Percentiles rank a stretch among this genome's conserved stretches.
Conservation (phyloP, 1,284 basidiomycete species). For the Gymnopus androsaceus region DNA sequence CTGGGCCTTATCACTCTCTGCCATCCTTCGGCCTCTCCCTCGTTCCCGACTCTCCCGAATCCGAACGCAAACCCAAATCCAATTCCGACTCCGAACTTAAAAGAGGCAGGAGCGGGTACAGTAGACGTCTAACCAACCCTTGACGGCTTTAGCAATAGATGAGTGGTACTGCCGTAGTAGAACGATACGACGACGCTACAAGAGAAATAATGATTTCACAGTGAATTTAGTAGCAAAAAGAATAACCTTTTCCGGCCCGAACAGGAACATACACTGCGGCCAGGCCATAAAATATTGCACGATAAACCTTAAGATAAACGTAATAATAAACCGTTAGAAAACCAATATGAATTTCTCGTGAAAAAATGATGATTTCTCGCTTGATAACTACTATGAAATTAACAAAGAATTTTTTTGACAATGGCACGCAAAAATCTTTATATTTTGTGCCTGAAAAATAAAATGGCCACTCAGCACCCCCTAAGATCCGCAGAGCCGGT, state of each 20-base stretch:
- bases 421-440: no score
- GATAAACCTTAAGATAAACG: no score
- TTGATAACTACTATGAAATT: no score
- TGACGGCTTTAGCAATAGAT: constrained; percentile 64
- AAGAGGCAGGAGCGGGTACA: constrained; percentile 50
- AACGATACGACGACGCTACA: constrained; percentile 53
- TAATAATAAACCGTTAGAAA: no score
- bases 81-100: not conserved
- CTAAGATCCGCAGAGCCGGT: no score
- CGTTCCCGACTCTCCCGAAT: not conserved
- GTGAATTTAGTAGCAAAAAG: not conserved
- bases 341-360: no score
- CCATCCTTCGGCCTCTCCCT: not conserved
- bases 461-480: no score
- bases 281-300: no score
- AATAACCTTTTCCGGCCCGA: not conserved
- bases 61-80: no score
- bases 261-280: constrained; percentile 15
- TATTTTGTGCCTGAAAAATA: no score
- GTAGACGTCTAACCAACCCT: constrained; percentile 72
- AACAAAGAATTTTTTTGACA: no score
- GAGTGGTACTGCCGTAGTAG: constrained; percentile 66
- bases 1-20: not conserved
- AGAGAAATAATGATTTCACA: not conserved
- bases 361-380: no score